Base-by-base conservation (phyloP, 352 stramenopile species). In the Phytopythium chamaehyphon region DNA sequence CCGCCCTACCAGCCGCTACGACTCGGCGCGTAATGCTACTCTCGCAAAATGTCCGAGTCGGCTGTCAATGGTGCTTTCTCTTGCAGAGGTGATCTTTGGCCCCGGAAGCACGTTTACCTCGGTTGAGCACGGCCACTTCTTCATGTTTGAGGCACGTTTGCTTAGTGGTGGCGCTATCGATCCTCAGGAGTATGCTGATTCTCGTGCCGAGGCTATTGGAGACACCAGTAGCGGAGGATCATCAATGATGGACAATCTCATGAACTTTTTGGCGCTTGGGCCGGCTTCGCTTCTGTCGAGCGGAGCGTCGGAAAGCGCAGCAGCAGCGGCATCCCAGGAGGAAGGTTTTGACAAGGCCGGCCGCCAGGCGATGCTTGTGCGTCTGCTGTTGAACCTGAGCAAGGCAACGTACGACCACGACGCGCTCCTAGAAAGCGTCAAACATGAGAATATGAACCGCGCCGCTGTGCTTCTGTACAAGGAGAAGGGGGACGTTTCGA, bases 131-230 rank as follows among this genome's bases (percentile, higher is more conserved):
- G 83, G 83, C 23, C 82, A 92, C 45, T 95, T 93, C 66, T 95
- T 91, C 51, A 95, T 95, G 84, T 95, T 95, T 51, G 84, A 95
- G 52, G 84, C 84, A 31, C 76, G 83, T n/a, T 50, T 93, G 51
- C 65, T 95, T 18, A 95, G 84, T 73, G 76, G 81, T 18, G 84
- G 77, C 2, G 83, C 77, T 3, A 94, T 94, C 38, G 84, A 94
- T 47, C 71, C 82, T 2, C 80, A 92, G 35, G 73, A 90, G 49
- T 95, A 95, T 47, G 84, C 83, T 1, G 80, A 88, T 52, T 75
- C 79, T 2, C 80, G 80, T 57, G 73, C 67, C 11, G 46, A 79
- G 23, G 74, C 75, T 7, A 74, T 83, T 52, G 74, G 75, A 35
- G 59, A 83, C 24, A 57, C 66, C 37, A 67, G 60, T 10, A 53